Conservation (phyloP, 345 rosid genomes). For the Citrus unshiu region DNA sequence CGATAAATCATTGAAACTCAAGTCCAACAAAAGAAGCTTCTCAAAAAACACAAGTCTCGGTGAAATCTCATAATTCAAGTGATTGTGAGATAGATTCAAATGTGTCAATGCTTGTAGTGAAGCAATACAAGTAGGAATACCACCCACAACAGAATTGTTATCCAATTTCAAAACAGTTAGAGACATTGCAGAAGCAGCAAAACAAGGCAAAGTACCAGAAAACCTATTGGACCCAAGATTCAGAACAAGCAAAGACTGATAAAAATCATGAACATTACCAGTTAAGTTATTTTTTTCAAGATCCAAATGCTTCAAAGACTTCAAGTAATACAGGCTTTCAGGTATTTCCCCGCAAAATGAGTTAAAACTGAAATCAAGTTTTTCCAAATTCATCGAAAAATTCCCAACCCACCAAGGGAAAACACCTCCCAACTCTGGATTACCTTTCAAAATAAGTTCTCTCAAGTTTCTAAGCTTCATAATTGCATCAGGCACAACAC, state of each 20-base stretch:
- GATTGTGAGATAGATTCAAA: conserved; percentile 71
- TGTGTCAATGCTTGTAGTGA: conserved; percentile 49
- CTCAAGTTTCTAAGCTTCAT: conserved; percentile 44
- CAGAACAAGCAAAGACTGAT: conserved; percentile 58
- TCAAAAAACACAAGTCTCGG: conserved; percentile 66
- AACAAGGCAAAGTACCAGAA: conserved; percentile 85
- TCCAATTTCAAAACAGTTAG: conserved; percentile 56
- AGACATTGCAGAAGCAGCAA: conserved; percentile 50
- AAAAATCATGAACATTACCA: conserved; percentile 57
- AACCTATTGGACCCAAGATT: conserved; percentile 68
- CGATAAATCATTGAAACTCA: conserved; percentile 70
- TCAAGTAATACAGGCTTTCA: conserved; percentile 43
- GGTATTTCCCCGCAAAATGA: conserved; percentile 68
- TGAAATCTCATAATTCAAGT: conserved; percentile 57
- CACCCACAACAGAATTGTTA: conserved; percentile 69
- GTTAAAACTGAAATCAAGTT: conserved; percentile 61
- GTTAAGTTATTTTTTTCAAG: conserved; percentile 57
- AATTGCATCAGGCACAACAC: conserved; percentile 51
- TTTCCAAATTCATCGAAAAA: conserved; percentile 57
- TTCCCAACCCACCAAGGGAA: conserved; percentile 69
- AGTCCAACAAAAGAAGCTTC: conserved; percentile 73
- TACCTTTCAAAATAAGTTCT: conserved; percentile 54
- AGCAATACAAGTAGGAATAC: conserved; percentile 83
- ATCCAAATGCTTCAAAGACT: conserved; percentile 59
- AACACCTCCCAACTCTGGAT: conserved; percentile 50